Evolutionary conservation across 1,284 basidiomycete genomes (phyloP).

Genomic region (Vanrija humicola): DNA sequence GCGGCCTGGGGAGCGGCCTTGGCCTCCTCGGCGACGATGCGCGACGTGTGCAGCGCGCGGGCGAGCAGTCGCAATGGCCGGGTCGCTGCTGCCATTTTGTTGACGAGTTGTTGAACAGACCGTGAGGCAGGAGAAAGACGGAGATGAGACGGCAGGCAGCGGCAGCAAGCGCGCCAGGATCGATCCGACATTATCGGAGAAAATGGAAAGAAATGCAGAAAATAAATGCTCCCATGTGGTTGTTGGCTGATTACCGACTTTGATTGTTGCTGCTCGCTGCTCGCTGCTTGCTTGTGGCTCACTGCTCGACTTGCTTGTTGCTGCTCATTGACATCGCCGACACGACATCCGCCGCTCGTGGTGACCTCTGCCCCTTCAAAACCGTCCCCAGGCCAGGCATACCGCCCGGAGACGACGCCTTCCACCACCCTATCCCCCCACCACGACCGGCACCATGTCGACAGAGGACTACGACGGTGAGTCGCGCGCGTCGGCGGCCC

Average conservation of each 20-base stretch:
- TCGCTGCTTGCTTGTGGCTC: neutral
- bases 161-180: too few relatives aligned
- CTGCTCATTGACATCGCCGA: neutral
- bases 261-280: neutral
- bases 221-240: neutral
- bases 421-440: neutral
- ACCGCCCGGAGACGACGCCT: neutral
- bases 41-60: conserved; percentile 11
- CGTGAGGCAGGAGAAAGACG: neutral
- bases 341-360: neutral
- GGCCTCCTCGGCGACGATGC: neutral
- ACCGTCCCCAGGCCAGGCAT: neutral
- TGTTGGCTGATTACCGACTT: neutral
- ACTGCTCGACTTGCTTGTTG: neutral
- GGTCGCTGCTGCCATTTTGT: conserved; percentile 9
- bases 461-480: conserved; percentile 50
- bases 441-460: conserved; percentile 33
- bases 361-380: neutral
- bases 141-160: neutral
- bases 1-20: neutral
- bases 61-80: neutral
- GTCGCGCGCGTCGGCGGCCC: conserved; percentile 3
- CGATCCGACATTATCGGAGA: conserved; percentile 20
- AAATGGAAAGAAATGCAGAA: conserved; percentile 10
- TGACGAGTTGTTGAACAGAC: neutral